These are phyloP conservation scores for Inonotus hispidus DNA, from an alignment of 1,284 basidiomycete species.

Conservation along the genomic window DNA sequence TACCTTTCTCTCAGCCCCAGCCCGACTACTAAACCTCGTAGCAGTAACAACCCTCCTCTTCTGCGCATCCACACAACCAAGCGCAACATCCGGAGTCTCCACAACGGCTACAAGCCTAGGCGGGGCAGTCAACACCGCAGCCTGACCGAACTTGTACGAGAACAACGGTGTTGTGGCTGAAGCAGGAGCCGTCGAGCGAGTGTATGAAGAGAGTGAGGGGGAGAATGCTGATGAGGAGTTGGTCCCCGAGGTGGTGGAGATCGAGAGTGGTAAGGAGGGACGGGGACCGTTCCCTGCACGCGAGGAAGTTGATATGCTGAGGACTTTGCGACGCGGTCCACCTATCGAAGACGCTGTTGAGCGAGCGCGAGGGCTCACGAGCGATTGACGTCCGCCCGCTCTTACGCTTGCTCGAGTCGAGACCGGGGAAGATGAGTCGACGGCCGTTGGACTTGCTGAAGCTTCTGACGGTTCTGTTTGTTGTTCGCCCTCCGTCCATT, in stretches of 20 bases:
- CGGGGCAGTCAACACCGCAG: slow-evolving; percentile 69
- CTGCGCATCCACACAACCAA: slow-evolving; percentile 74
- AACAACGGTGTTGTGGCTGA: slow-evolving; percentile 30
- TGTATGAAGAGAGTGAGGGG: not conserved
- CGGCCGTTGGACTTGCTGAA: slow-evolving; percentile 12
- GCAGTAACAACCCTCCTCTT: slow-evolving; percentile 81
- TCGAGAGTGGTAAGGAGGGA: slow-evolving; percentile 4
- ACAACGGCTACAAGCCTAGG: slow-evolving; percentile 75
- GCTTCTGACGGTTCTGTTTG: slow-evolving; percentile 21
- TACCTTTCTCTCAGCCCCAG: slow-evolving; percentile 74
- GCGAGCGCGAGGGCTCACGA: slow-evolving; percentile 3
- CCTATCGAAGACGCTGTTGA: slow-evolving; percentile 21
- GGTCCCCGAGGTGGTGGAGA: not conserved
- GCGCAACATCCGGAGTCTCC: slow-evolving; percentile 77
- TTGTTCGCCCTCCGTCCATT: slow-evolving; percentile 74
- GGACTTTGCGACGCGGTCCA: slow-evolving; percentile 11
- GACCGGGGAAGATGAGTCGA: slow-evolving; percentile 19
- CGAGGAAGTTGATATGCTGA: slow-evolving; percentile 16
- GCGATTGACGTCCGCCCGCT: slow-evolving; percentile 27
- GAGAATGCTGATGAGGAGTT: not conserved
- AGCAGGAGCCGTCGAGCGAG: not conserved
- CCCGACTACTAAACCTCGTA: slow-evolving; percentile 76
- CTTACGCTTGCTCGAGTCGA: slow-evolving; percentile 35
- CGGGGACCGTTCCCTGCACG: slow-evolving; percentile 4
- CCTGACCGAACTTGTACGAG: slow-evolving; percentile 53